phyloP scores from a whole-genome alignment of 768 basidiomycete species.

The Leccinellum albellum region DNA sequence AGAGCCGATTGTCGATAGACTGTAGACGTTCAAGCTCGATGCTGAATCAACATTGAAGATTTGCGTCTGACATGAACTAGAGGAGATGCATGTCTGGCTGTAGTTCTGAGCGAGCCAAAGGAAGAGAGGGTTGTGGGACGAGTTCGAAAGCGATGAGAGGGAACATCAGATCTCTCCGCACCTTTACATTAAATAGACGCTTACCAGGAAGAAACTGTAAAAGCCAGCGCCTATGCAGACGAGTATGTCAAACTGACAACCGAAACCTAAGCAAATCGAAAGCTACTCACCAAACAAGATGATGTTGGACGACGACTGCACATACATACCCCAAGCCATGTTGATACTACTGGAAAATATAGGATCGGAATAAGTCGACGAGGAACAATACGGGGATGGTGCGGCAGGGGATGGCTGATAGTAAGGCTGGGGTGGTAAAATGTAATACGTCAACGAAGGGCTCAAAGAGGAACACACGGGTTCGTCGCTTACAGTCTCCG shows the following conservation, averaged over 20 bases:
- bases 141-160: background rate
- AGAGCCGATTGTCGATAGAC: constrained; percentile 43
- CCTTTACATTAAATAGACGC: background rate
- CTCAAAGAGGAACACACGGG: background rate
- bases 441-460: background rate
- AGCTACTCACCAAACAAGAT: constrained; percentile 37
- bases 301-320: constrained; percentile 37
- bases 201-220: constrained; percentile 47
- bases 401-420: constrained; percentile 44
- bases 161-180: background rate
- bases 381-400: constrained; percentile 39
- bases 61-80: constrained; percentile 38
- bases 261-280: constrained; percentile 22
- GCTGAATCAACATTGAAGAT: constrained; percentile 39
- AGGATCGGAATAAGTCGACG: constrained; percentile 38
- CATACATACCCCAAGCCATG: constrained; percentile 13
- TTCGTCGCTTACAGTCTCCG: constrained; percentile 39
- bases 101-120: constrained; percentile 32
- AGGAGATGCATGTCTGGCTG: constrained; percentile 33
- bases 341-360: constrained; percentile 13
- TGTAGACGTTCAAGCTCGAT: constrained; percentile 39
- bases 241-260: constrained; percentile 10
- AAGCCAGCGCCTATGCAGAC: constrained; percentile 38
- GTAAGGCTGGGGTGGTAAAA: constrained; percentile 36
- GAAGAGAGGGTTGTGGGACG: background rate